These are phyloP conservation scores for Beta lomatogona DNA, from an alignment of 179 eudicot species.

Conservation along the genomic window DNA sequence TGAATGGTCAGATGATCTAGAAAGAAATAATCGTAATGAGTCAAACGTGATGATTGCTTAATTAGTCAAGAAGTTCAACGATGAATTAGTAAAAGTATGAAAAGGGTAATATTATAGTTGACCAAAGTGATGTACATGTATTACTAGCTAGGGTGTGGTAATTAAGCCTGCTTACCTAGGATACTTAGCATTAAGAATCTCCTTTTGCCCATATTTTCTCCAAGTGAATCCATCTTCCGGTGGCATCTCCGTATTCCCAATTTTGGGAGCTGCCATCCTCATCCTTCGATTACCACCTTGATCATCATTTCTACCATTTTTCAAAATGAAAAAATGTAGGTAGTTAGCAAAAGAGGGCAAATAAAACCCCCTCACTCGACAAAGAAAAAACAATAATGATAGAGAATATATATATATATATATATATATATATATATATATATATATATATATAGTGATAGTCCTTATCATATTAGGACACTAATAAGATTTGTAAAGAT, in stretches of 20 bases:
- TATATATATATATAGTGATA: too few relatives aligned
- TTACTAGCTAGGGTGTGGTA: too few relatives aligned
- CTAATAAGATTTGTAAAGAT: too few relatives aligned
- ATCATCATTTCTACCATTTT: conserved; percentile 48
- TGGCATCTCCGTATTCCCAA: conserved; percentile 78
- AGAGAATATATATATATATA: too few relatives aligned
- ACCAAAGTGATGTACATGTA: too few relatives aligned
- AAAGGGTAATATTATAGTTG: too few relatives aligned
- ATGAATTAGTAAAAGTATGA: not conserved
- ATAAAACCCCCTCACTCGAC: too few relatives aligned
- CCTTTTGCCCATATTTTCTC: conserved; percentile 95
- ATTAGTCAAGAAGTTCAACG: conserved; percentile 3
- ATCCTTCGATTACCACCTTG: conserved; percentile 29
- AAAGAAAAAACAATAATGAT: too few relatives aligned
- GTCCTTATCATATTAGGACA: too few relatives aligned
- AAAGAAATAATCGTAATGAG: not conserved
- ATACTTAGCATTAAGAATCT: conserved; percentile 63
- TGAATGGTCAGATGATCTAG: not conserved
- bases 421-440: too few relatives aligned
- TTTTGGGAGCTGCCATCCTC: conserved; percentile 55
- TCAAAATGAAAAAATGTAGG: not conserved
- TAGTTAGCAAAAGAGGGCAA: not conserved
- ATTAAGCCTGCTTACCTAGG: conserved; percentile 55
- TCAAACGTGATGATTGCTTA: not conserved
- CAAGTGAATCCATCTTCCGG: conserved; percentile 90